Base-by-base conservation (phyloP, 345 rosid genomes). In the Lumnitzera littorea region DNA sequence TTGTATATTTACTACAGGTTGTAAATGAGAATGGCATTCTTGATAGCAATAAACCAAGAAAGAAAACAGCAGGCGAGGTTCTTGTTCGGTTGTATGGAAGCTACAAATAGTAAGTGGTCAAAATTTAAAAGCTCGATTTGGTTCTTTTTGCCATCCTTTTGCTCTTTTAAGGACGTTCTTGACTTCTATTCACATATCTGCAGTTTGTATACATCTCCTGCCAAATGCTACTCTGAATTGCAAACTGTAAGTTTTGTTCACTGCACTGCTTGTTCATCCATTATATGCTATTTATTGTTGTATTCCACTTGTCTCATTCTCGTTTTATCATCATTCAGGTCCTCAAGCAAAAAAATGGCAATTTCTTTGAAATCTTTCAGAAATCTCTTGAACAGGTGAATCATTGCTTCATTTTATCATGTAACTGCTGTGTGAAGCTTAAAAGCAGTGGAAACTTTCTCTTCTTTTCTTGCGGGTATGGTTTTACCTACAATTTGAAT, bases 61-160 rank as follows among this genome's bases (percentile, higher is more conserved):
- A 25, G 12, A 62, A 47, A 69, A 61, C 63, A 51, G 51, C 55
- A 0, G 76, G 74, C 57, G 69, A 61, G 16, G 62, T 70, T 63
- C 86, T 74, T 61, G 81, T 81, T 59, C 74, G 84, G 53, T 67
- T 83, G 48, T 80, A 79, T 57, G 88, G 88, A 64, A 75, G 83
- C 74, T 70, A 75, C 63, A 58, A 75, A 66, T 71, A 75, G 86
- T 77, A 11, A 64, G 86, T 76, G 36, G 36, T 64, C 62, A 31
- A 31, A 31, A 16, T 48, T 68, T 31, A 49, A 43, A 14, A 41
- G 41, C 61, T 17, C 20, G 5, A 20, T 47, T 56, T 16, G 20
- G 53, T 14, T 55, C 47, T 46, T 16, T 58, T 23, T 46, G 48
- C 43, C 11, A 36, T 36, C 43, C 43, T 36, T 36, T 36, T 36